These are phyloP conservation scores for Tetrapisispora iriomotensis DNA, from an alignment of 805 yeast genomes.

Conservation along the genomic window DNA sequence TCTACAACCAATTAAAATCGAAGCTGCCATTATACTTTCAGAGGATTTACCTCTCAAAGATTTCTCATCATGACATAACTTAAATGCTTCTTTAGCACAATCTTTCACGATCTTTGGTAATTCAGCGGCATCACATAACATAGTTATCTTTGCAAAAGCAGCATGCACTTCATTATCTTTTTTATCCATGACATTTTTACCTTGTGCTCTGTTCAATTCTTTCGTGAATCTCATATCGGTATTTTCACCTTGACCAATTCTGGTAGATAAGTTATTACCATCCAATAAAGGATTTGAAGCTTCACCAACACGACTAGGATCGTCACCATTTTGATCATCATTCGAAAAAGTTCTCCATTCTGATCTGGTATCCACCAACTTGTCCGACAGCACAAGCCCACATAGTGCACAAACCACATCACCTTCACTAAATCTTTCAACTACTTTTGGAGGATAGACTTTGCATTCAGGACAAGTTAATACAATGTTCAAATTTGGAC, in stretches of 20 bases:
- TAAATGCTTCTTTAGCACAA: conserved; percentile 94
- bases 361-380: conserved; percentile 87
- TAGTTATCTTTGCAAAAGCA: conserved; percentile 84
- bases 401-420: conserved; percentile 98
- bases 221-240: conserved; percentile 83
- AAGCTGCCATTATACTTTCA: conserved; percentile 93
- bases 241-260: conserved; percentile 80
- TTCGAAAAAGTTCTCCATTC: conserved; percentile 99
- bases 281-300: conserved; percentile 89
- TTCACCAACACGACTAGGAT: conserved; percentile 98
- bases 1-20: conserved; percentile 88
- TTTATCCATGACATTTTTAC: conserved; percentile 72
- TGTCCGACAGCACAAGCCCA: conserved; percentile 85
- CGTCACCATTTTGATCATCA: conserved; percentile 97
- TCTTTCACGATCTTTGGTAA: conserved; percentile 92
- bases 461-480: conserved; percentile 94
- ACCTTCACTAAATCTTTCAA: conserved; percentile 93
- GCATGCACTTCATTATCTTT: conserved; percentile 80
- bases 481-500: conserved; percentile 80
- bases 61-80: conserved; percentile 79
- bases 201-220: conserved; percentile 84
- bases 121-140: conserved; percentile 95
- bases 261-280: conserved; percentile 83
- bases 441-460: conserved; percentile 88
- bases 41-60: conserved; percentile 82